Evolutionary conservation across 208 protist species (phyloP).

Genomic region (Leishmania guyanensis): DNA sequence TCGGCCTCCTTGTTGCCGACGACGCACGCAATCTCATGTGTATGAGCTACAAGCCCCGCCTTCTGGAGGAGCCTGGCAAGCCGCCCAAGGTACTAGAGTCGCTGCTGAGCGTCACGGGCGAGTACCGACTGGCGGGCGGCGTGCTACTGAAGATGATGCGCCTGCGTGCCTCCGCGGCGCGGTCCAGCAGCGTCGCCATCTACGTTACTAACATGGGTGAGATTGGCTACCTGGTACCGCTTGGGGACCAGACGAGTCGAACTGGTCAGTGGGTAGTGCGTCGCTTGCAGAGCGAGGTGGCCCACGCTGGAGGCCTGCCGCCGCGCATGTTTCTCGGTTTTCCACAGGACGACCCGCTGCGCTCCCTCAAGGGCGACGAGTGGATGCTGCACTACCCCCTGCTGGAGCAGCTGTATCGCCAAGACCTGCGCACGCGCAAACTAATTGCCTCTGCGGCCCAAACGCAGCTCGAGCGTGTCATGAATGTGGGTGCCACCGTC

Average conservation of each 20-base stretch:
- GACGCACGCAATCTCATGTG: slow-evolving; percentile 73
- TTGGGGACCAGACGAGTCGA: slow-evolving; percentile 75
- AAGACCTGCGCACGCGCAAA: slow-evolving; percentile 67
- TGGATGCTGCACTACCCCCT: slow-evolving; percentile 66
- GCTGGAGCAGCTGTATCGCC: slow-evolving; percentile 50
- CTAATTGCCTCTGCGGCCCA: slow-evolving; percentile 58
- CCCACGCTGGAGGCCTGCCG: slow-evolving; percentile 67
- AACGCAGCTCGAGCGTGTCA: slow-evolving; percentile 76
- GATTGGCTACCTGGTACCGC: slow-evolving; percentile 73
- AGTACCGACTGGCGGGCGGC: slow-evolving; percentile 80
- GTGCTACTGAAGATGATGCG: slow-evolving; percentile 62
- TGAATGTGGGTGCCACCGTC: slow-evolving; percentile 64
- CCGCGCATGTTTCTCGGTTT: slow-evolving; percentile 81
- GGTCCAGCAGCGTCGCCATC: slow-evolving; percentile 41
- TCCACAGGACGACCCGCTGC: slow-evolving; percentile 54
- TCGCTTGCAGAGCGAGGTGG: slow-evolving; percentile 64
- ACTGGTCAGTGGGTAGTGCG: slow-evolving; percentile 67
- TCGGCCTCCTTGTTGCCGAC: slow-evolving; percentile 75
- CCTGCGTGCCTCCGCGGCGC: slow-evolving; percentile 38
- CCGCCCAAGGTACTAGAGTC: slow-evolving; percentile 55
- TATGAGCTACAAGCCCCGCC: slow-evolving; percentile 77
- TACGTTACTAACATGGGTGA: slow-evolving; percentile 87
- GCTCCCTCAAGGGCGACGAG: slow-evolving; percentile 54
- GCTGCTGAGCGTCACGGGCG: slow-evolving; percentile 68
- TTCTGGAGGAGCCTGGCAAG: slow-evolving; percentile 38